phyloP scores from a whole-genome alignment of 2,329 filamentous ascomycete genomes.

The Trichoderma sp. region DNA sequence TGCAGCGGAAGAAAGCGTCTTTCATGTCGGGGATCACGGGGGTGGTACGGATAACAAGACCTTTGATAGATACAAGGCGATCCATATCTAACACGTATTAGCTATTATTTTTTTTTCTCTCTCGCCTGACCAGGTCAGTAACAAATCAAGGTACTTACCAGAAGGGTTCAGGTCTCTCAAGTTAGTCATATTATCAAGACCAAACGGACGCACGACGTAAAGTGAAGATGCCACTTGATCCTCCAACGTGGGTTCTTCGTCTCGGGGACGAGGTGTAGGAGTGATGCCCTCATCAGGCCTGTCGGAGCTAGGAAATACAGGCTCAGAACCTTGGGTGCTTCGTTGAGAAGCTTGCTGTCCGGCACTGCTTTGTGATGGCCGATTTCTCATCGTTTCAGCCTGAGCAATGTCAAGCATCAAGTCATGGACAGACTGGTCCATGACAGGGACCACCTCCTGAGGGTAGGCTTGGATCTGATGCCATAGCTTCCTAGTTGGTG shows the following conservation, averaged over 20 bases:
- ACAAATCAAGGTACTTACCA: constrained; percentile 43
- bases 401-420: constrained; percentile 87
- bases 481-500: constrained; percentile 89
- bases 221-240: constrained; percentile 75
- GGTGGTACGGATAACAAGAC: constrained; percentile 90
- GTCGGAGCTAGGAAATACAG: constrained; percentile 78
- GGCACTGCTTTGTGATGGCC: constrained; percentile 58
- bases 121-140: background rate
- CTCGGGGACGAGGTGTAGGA: constrained; percentile 39
- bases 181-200: constrained; percentile 82
- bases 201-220: constrained; percentile 87
- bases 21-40: constrained; percentile 99
- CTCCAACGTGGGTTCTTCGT: constrained; percentile 62
- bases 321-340: constrained; percentile 65
- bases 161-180: constrained; percentile 91
- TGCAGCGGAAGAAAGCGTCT: constrained; percentile 95
- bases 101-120: background rate
- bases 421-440: constrained; percentile 94
- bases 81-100: constrained; percentile 69
- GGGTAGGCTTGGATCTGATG: constrained; percentile 93
- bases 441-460: constrained; percentile 91
- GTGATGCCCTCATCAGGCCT: constrained; percentile 47
- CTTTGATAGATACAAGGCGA: constrained; percentile 91
- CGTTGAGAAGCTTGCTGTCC: constrained; percentile 45
- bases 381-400: constrained; percentile 70